These are phyloP conservation scores for Canavalia ensiformis DNA, from an alignment of 306 rosid species.

Conservation along the genomic window DNA sequence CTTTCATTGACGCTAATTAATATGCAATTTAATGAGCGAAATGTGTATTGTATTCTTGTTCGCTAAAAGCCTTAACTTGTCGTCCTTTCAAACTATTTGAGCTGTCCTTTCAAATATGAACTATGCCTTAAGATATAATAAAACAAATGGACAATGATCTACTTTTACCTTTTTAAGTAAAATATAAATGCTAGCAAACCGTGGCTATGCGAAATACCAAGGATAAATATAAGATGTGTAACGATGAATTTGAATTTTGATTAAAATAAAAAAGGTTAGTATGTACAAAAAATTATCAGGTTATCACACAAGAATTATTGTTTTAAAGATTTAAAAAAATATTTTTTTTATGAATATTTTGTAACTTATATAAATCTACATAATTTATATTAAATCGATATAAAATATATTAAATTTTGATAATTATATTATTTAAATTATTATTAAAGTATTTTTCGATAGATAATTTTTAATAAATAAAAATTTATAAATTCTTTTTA, in stretches of 20 bases:
- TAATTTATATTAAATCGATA: no score
- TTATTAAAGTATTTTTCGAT: no score
- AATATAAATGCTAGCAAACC: neutral
- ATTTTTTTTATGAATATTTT: no score
- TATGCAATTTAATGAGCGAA: constrained; percentile 18
- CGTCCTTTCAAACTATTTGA: neutral
- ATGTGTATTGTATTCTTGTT: neutral
- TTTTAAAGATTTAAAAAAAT: no score
- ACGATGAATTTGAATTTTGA: neutral
- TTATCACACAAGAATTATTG: neutral
- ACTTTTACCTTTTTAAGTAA: neutral
- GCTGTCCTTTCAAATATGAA: no score
- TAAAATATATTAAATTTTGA: no score
- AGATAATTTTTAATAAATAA: no score
- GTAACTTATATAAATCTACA: no score
- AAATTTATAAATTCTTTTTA: no score
- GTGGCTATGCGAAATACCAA: neutral
- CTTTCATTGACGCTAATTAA: neutral
- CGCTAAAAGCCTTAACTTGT: neutral
- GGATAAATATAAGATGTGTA: neutral
- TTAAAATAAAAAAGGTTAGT: neutral
- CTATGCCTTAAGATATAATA: constrained; percentile 12
- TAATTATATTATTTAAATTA: no score
- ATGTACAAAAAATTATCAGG: neutral
- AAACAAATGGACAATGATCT: neutral